These are phyloP conservation scores for Starmerella stigmatis DNA, from an alignment of 805 yeast genomes.

Conservation along the genomic window DNA sequence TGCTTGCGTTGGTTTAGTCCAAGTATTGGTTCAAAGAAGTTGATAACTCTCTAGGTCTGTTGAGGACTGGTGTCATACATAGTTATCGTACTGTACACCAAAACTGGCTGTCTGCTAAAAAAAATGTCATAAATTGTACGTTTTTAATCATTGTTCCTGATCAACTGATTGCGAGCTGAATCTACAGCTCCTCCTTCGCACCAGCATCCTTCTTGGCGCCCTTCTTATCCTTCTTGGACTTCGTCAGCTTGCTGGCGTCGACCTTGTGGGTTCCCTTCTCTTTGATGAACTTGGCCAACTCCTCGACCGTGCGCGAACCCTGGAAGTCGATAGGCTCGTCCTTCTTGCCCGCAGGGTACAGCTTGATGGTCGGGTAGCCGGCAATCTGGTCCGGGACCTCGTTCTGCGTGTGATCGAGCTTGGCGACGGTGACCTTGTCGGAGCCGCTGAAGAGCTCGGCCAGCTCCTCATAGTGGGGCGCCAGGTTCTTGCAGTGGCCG, in stretches of 20 bases:
- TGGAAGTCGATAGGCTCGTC: constrained; percentile 53
- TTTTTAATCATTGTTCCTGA: too few species aligned
- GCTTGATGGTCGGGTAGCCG: constrained; percentile 87
- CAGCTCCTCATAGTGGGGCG: constrained; percentile 79
- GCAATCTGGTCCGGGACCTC: constrained; percentile 68
- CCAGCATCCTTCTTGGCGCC: constrained; percentile 14
- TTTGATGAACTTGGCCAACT: constrained; percentile 58
- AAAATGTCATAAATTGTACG: too few species aligned
- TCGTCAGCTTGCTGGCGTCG: constrained; percentile 31
- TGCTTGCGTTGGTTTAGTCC: not conserved
- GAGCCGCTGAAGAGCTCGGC: constrained; percentile 52
- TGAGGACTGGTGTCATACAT: too few species aligned
- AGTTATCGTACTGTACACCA: too few species aligned
- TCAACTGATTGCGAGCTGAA: not conserved
- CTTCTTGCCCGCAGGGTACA: constrained; percentile 80
- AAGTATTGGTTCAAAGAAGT: not conserved
- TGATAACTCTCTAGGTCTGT: too few species aligned
- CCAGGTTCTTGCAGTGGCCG: constrained; percentile 88
- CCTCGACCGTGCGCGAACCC: constrained; percentile 65
- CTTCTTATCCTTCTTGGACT: constrained; percentile 33
- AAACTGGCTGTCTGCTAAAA: too few species aligned
- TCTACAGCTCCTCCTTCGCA: constrained; percentile 6
- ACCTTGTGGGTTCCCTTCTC: constrained; percentile 53
- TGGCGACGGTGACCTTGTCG: constrained; percentile 61
- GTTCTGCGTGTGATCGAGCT: constrained; percentile 80